Evolutionary conservation across 306 rosid genomes (phyloP).

Genomic region (Acacia melanoxylon): DNA sequence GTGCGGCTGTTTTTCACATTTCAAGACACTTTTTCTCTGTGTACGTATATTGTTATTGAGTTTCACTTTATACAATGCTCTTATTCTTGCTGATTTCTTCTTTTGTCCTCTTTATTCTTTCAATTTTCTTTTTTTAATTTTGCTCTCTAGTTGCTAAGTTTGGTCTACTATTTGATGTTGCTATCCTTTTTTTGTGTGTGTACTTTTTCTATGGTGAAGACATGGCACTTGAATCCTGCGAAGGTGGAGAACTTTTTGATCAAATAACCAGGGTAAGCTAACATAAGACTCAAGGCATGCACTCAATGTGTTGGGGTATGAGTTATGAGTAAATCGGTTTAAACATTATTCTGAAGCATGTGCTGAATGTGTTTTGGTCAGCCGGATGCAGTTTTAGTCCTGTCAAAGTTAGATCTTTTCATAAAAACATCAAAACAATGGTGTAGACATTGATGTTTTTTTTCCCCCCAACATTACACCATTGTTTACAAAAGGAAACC

Average conservation of each 20-base stretch:
- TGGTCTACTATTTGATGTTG: not conserved
- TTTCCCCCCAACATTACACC: too few relatives aligned
- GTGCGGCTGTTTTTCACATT: constrained; percentile 91
- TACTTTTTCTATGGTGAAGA: constrained; percentile 47
- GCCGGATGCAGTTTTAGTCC: not conserved
- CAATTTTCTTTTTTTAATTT: not conserved
- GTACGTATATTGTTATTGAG: constrained; percentile 50
- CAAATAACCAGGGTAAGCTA: constrained; percentile 95
- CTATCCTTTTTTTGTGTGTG: not conserved
- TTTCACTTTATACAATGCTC: not conserved
- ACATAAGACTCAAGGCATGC: constrained; percentile 3
- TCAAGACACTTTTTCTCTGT: constrained; percentile 89
- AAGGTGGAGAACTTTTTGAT: constrained; percentile 99
- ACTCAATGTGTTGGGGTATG: constrained; percentile 23
- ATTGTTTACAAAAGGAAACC: not conserved
- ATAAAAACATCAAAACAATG: not conserved
- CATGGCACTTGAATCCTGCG: constrained; percentile 99
- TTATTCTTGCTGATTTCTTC: constrained; percentile 24
- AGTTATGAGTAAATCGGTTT: not conserved
- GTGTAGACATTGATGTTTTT: not conserved
- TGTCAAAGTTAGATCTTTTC: not conserved
- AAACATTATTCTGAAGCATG: not conserved
- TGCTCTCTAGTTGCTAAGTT: not conserved
- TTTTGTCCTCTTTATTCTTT: constrained; percentile 26
- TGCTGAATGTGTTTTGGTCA: not conserved